Conservation (phyloP, 2,329 filamentous ascomycete genomes). For the Endoconidiophora laricicola region DNA sequence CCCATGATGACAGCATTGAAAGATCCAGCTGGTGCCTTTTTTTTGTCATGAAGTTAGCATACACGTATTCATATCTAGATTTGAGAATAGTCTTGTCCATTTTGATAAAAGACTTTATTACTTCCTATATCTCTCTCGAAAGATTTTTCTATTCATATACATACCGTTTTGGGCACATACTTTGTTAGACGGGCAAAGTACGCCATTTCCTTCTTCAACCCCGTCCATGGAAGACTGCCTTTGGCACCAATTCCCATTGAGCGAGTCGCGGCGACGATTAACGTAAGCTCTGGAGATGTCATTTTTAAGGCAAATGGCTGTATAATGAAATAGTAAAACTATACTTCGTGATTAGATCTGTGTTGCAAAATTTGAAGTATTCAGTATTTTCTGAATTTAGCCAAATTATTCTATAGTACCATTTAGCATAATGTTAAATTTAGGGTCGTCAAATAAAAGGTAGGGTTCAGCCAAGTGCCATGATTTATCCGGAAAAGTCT, state of each 20-base stretch:
- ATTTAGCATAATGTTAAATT: too few species aligned
- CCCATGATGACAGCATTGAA: conserved; percentile 86
- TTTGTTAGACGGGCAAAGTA: conserved; percentile 89
- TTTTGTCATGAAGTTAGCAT: not conserved
- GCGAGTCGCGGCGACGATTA: conserved; percentile 86
- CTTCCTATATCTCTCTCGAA: not conserved
- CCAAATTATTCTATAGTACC: too few species aligned
- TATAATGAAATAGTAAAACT: too few species aligned
- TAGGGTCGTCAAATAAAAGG: too few species aligned
- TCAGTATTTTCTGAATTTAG: too few species aligned
- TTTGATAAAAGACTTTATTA: not conserved
- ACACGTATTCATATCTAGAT: not conserved
- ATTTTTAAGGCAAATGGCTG: too few species aligned
- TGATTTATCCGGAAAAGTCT: too few species aligned
- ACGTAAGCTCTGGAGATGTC: conserved; percentile 44
- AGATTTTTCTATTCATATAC: not conserved
- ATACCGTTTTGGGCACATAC: conserved; percentile 32
- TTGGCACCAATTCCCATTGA: conserved; percentile 73
- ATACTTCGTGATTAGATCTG: too few species aligned
- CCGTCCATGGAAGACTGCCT: conserved; percentile 75
- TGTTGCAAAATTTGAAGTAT: too few species aligned
- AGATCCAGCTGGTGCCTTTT: conserved; percentile 20
- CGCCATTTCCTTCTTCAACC: conserved; percentile 77
- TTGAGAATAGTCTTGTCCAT: too few species aligned
- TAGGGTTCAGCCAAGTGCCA: too few species aligned